Conservation (phyloP, 169 alveolate species). For the Plasmodium cynomolgi region DNA sequence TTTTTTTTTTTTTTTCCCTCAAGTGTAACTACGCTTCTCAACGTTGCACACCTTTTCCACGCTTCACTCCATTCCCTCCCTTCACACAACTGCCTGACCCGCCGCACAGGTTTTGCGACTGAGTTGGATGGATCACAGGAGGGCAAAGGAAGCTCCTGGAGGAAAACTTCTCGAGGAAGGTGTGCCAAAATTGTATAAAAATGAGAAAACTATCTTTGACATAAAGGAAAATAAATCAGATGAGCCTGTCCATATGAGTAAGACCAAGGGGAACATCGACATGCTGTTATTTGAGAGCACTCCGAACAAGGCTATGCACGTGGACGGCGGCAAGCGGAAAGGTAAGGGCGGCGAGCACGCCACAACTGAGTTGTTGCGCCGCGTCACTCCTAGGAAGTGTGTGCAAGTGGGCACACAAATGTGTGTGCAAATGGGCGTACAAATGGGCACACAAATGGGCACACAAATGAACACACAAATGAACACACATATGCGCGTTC, state of each 20-base stretch:
- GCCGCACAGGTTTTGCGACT: conserved; percentile 43
- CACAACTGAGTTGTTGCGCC: background rate
- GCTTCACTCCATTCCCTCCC: background rate
- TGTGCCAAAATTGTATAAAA: background rate
- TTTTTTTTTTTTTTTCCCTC: background rate
- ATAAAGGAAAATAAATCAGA: conserved; percentile 3
- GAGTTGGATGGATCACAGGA: conserved; percentile 45
- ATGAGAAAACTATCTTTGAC: conserved; percentile 15
- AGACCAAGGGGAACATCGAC: conserved; percentile 51
- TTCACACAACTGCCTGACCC: background rate
- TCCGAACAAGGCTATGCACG: conserved; percentile 26
- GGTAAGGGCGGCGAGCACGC: conserved; percentile 9
- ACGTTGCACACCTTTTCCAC: background rate
- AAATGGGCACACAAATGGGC: background rate
- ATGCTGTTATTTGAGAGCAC: conserved; percentile 65
- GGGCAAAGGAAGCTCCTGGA: background rate
- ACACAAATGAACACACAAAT: background rate
- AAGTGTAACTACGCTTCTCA: background rate
- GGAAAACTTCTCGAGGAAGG: conserved; percentile 2
- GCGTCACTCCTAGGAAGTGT: background rate
- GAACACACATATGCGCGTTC: background rate
- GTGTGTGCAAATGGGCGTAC: too few relatives aligned
- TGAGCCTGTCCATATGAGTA: background rate
- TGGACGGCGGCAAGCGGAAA: background rate
- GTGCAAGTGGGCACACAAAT: background rate